These are phyloP conservation scores for Alternaria sp. DNA, from an alignment of 2,329 filamentous ascomycete species.

Conservation along the genomic window DNA sequence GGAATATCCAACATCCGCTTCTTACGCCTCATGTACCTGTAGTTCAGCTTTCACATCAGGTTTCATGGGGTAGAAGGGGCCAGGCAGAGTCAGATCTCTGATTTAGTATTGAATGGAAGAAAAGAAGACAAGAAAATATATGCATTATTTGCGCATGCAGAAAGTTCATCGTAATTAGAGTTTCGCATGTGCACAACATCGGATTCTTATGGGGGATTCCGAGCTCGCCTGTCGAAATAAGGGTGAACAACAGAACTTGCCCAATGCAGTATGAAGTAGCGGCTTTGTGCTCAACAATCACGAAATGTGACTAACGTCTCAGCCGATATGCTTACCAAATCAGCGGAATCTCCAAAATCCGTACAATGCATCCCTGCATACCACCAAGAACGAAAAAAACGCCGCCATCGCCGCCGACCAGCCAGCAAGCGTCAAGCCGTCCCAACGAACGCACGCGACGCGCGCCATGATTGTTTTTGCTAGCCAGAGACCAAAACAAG, in stretches of 20 bases:
- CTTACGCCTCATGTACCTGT: no score
- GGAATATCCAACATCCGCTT: no score
- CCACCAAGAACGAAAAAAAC: neutral
- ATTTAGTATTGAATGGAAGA: neutral
- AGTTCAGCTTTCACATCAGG: neutral
- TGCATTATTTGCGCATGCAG: neutral
- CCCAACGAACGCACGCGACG: slow-evolving; percentile 5
- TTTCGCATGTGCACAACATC: neutral
- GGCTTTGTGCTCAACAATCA: neutral
- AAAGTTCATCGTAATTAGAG: neutral
- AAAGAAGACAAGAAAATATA: neutral
- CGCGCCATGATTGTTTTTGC: slow-evolving; percentile 7
- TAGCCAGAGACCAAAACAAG: slow-evolving; percentile 7
- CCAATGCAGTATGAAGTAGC: neutral
- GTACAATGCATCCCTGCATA: slow-evolving; percentile 2
- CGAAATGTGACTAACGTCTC: neutral
- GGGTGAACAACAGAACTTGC: neutral
- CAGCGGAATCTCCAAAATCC: neutral
- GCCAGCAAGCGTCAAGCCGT: neutral
- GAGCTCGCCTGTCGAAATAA: neutral
- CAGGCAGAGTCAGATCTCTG: neutral
- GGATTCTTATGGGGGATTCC: neutral
- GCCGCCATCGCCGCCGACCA: neutral
- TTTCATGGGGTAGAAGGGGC: neutral
- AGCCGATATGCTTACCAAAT: slow-evolving; percentile 6